Evolutionary conservation across 495 filamentous ascomycete species (phyloP), one percentile per base, ranked within the genome.

Genomic region (Neurospora cerealis): DNA sequence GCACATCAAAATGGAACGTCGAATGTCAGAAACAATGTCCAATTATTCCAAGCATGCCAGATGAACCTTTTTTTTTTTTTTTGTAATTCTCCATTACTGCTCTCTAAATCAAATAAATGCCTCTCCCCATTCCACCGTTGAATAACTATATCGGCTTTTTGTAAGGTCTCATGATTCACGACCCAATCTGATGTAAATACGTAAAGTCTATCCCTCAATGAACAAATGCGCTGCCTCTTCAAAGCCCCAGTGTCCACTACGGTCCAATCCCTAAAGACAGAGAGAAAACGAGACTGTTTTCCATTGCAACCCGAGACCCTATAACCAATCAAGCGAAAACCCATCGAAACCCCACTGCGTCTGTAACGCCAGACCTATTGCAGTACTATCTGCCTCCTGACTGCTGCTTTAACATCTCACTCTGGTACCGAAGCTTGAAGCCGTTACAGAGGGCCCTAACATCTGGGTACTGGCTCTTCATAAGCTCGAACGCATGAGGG

Each of bases 371-470:
- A 24, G 69, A 37, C 34, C 21, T 60, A 24, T 21, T 40, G 5
- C 41, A 39, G 13, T 34, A 70, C 74, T 69, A 83, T 44, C 83
- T 79, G 32, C 82, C 80, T 41, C 77, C 76, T 72, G 76, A 74
- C 74, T 86, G 83, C 76, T 82, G 73, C 74, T 81, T 86, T 62
- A 78, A 77, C 77, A 85, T 81, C 78, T 87, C 86, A 69, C 80
- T 86, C 75, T 83, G 81, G 77, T 85, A 85, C n/a, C 84, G 81
- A 54, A 89, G 78, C 81, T 89, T 89, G 80, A 89, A 89, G 40
- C 87, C 95, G 86, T 99, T 99, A 85, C 93, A 97, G 70, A 99
- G 85, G 28, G 94, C 93, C 76, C 90, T 86, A 92, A 98, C 96
- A 78, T 98, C 94, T 6, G 96, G 95, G 79, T 98, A 99, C 38